Conservation (phyloP, 768 basidiomycete species). For the Tulasnella sp. region DNA sequence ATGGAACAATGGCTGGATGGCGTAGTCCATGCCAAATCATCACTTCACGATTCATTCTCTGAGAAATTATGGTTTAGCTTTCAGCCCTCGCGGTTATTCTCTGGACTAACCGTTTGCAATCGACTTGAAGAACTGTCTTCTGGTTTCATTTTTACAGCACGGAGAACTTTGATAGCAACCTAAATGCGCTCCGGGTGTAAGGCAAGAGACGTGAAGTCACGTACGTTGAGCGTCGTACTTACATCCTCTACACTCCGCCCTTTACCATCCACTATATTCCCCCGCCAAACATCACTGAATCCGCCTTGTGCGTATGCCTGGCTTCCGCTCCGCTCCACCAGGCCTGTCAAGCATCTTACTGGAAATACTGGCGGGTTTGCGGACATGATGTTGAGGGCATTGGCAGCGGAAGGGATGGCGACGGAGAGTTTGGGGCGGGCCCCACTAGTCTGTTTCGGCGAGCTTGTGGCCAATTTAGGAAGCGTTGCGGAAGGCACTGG, state of each 20-base stretch:
- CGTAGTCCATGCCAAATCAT: background rate
- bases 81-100: background rate
- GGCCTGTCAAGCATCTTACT: background rate
- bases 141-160: conserved; percentile 4
- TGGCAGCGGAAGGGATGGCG: too few relatives aligned
- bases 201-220: background rate
- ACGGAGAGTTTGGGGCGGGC: too few relatives aligned
- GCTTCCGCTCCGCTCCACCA: background rate
- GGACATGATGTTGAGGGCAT: too few relatives aligned
- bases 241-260: too few relatives aligned
- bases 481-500: too few relatives aligned
- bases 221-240: too few relatives aligned
- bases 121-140: background rate
- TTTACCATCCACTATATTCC: background rate
- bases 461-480: too few relatives aligned
- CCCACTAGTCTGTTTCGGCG: too few relatives aligned
- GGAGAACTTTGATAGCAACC: conserved; percentile 8
- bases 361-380: too few relatives aligned
- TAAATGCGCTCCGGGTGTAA: background rate
- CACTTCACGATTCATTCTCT: conserved; percentile 4
- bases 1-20: conserved; percentile 6
- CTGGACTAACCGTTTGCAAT: background rate
- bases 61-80: background rate
- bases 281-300: conserved; percentile 11
- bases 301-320: conserved; percentile 4